Evolutionary conservation across 2,329 filamentous ascomycete genomes (phyloP), one percentile per base, ranked within the genome.

Genomic region (Harringtonia lauricola): DNA sequence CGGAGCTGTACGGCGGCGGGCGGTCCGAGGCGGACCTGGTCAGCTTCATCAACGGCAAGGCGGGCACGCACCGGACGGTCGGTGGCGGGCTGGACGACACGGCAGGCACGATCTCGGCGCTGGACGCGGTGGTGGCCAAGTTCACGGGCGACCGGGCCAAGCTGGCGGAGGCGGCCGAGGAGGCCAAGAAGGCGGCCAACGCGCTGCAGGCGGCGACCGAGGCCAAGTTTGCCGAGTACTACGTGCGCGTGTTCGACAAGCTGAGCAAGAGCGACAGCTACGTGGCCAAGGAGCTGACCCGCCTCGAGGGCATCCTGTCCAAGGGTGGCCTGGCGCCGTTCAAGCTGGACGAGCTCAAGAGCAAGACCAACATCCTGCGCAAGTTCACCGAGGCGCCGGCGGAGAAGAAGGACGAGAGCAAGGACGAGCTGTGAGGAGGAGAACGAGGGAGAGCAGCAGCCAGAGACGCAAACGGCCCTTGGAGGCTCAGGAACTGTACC

Each of bases 161-260:
- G 48, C 64, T 86, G 44, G 68, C 76, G 36, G 77, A 82, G 50
- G 75, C 87, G 19, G 71, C 77, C 29, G 71, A 72, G 36, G 83
- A 94, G 64, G 72, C 84, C 42, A 81, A 83, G 69, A 82, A 83
- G 67, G 76, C 79, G 48, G 81, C 81, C 19, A 72, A 74, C 54
- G 68, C 65, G 41, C 62, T 92, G 42, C 76, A 82, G 66, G 80
- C 75, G 42, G 61, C 67, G 49, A 68, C 67, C 13, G 68, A 78
- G 63, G 64, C 82, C 63, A 86, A 86, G 70, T 94, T 90, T 59
- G 86, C 86, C 38, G 76, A 89, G 65, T 98, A 98, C 76, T 96
- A 98, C 64, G 72, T 92, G 61, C 86, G 86, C 61, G 88, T 94
- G 43, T 83, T 92, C 48, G 78, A 86, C 61, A 96, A 95, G 79